A percentile compares a stretch with the other conserved stretches of the same genome.
phyloP scores from a whole-genome alignment of 805 yeast genomes.

The Wickerhamomyces queroliae region DNA sequence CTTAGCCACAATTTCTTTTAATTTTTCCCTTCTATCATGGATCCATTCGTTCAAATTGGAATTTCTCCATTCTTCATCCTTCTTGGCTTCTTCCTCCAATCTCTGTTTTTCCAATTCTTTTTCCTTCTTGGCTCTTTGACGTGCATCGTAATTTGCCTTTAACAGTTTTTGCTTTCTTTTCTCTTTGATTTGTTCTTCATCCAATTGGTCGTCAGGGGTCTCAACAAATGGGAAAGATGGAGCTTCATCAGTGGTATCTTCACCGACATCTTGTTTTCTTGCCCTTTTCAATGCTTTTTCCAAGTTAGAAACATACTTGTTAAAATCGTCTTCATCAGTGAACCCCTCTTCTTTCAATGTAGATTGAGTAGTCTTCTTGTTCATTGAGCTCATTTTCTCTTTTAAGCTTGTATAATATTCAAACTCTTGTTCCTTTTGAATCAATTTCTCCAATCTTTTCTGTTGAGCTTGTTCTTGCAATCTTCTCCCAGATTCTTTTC shows the following conservation, averaged over 20 bases:
- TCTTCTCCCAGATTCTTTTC: constrained; percentile 80
- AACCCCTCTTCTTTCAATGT: constrained; percentile 69
- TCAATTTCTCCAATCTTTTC: constrained; percentile 70
- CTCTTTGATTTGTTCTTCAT: constrained; percentile 76
- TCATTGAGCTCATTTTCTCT: constrained; percentile 42
- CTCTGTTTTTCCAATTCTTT: constrained; percentile 61
- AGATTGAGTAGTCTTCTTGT: constrained; percentile 47
- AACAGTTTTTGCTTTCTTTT: constrained; percentile 78
- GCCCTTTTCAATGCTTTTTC: constrained; percentile 69
- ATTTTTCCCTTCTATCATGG: constrained; percentile 53
- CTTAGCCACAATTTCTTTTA: constrained; percentile 51
- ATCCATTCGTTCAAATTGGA: constrained; percentile 79
- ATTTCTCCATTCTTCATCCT: constrained; percentile 75
- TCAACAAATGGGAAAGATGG: constrained; percentile 74
- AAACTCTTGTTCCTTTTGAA: constrained; percentile 75
- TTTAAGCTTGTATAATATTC: constrained; percentile 61
- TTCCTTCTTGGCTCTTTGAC: constrained; percentile 75
- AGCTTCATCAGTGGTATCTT: constrained; percentile 34
- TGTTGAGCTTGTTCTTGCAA: constrained; percentile 91
- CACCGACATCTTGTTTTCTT: constrained; percentile 58
- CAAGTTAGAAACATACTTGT: constrained; percentile 55
- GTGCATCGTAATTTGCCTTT: constrained; percentile 86
- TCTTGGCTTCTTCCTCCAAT: constrained; percentile 51
- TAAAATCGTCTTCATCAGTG: constrained; percentile 66
- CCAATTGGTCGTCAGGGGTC: constrained; percentile 76